These are phyloP conservation scores for Immersiella caudata DNA, from an alignment of 495 filamentous ascomycete genomes.

Conservation along the genomic window DNA sequence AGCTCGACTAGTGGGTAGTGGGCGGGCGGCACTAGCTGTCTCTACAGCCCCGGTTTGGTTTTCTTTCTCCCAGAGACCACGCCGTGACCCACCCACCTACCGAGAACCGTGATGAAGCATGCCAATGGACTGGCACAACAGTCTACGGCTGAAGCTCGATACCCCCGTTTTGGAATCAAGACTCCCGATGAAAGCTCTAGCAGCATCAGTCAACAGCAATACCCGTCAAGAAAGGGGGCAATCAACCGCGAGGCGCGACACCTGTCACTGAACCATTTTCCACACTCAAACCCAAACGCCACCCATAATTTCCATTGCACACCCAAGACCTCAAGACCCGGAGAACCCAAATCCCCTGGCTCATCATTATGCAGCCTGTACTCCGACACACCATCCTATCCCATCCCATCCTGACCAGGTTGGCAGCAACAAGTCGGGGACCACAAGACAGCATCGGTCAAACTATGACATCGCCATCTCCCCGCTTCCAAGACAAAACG, in stretches of 20 bases:
- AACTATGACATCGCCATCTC: slow-evolving; percentile 4
- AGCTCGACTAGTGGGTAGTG: background rate
- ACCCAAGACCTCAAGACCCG: too few species aligned
- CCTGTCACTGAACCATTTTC: too few species aligned
- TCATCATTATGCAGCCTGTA: background rate
- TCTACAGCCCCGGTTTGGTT: background rate
- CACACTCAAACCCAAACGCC: too few species aligned
- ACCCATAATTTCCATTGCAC: too few species aligned
- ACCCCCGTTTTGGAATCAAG: too few species aligned
- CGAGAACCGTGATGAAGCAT: background rate
- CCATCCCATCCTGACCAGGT: background rate
- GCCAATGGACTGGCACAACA: background rate
- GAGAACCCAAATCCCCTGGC: too few species aligned
- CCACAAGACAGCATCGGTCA: slow-evolving; percentile 7
- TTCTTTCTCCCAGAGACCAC: background rate
- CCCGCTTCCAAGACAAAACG: slow-evolving; percentile 1
- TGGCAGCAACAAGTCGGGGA: background rate
- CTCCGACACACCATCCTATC: background rate
- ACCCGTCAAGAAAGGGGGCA: too few species aligned
- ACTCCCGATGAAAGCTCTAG: too few species aligned
- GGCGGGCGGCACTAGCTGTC: background rate
- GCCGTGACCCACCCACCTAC: background rate
- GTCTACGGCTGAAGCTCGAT: too few species aligned
- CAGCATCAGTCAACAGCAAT: too few species aligned
- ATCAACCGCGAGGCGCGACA: too few species aligned